Evolutionary conservation across 208 protist genomes (phyloP).

Genomic region (Crithidia acanthocephali): DNA sequence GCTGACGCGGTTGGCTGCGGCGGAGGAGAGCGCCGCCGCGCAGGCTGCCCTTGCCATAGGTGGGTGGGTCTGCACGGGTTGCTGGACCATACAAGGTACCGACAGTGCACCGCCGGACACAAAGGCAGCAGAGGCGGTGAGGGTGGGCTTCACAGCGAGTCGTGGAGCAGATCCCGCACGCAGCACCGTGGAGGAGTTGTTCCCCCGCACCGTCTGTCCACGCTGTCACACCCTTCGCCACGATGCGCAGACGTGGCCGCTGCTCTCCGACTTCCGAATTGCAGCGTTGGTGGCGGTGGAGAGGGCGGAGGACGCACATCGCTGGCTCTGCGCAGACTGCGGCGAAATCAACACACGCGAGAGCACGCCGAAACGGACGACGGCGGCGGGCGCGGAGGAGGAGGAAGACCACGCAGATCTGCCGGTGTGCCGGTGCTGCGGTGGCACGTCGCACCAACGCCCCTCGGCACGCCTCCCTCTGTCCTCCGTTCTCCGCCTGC

Average conservation of each 20-base stretch:
- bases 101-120: not conserved
- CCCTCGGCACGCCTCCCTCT: no score
- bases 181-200: not conserved
- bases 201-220: slow-evolving; percentile 56
- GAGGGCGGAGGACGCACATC: not conserved
- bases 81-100: slow-evolving; percentile 37
- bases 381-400: not conserved
- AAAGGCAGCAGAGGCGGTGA: not conserved
- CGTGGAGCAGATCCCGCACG: not conserved
- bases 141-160: not conserved
- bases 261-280: slow-evolving; percentile 15
- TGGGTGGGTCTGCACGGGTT: slow-evolving; percentile 65
- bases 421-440: slow-evolving; percentile 50
- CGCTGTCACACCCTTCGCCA: slow-evolving; percentile 60
- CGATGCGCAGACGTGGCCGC: slow-evolving; percentile 30
- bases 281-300: not conserved
- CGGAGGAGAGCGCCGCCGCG: slow-evolving; percentile 32
- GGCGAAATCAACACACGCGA: slow-evolving; percentile 46
- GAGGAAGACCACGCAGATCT: not conserved
- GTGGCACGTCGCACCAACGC: not conserved
- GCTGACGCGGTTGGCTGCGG: slow-evolving; percentile 17
- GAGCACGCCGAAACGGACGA: not conserved
- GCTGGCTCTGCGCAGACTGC: slow-evolving; percentile 56
- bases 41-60: slow-evolving; percentile 39
- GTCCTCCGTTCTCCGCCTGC: not conserved